Percentiles rank a stretch among this genome's conserved stretches.
These are phyloP conservation scores for Metschnikowia santaceciliae DNA, from an alignment of 805 yeast species.

Conservation along the genomic window DNA sequence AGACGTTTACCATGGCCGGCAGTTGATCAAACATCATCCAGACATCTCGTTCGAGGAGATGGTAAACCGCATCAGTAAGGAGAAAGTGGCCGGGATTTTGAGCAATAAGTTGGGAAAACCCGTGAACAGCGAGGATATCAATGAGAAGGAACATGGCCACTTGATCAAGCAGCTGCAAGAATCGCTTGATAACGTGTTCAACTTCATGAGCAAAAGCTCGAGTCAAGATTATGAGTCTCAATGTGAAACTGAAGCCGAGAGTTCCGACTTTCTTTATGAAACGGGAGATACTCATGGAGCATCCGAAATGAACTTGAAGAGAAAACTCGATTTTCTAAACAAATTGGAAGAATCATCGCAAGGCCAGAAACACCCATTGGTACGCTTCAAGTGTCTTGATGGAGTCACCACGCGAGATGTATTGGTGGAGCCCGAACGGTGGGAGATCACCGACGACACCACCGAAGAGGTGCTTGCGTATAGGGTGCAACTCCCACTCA, in stretches of 20 bases:
- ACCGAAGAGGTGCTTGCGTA: conserved; percentile 52
- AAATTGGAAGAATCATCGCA: conserved; percentile 42
- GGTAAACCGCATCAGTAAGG: conserved; percentile 11
- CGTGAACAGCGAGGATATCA: conserved; percentile 10
- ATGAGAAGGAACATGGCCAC: conserved; percentile 6
- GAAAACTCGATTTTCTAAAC: conserved; percentile 46
- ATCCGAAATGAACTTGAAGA: conserved; percentile 27
- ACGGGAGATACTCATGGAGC: neutral
- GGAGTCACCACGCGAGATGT: conserved; percentile 67
- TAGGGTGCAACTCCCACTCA: conserved; percentile 57
- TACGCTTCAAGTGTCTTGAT: conserved; percentile 68
- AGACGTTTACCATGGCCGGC: conserved; percentile 33
- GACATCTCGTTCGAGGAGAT: conserved; percentile 19
- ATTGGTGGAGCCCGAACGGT: conserved; percentile 74
- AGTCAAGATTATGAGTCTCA: neutral
- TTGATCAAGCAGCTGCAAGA: conserved; percentile 4
- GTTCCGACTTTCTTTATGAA: neutral
- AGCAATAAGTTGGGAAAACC: conserved; percentile 10
- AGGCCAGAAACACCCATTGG: conserved; percentile 62
- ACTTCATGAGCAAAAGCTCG: conserved; percentile 9
- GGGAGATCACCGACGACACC: conserved; percentile 74
- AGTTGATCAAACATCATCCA: conserved; percentile 18
- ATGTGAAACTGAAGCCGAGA: neutral
- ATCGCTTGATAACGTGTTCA: conserved; percentile 13
- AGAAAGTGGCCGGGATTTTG: conserved; percentile 7